Evolutionary conservation across 345 rosid species (phyloP), one percentile per base, ranked within the genome.

Genomic region (Euphorbia pulcherrima): DNA sequence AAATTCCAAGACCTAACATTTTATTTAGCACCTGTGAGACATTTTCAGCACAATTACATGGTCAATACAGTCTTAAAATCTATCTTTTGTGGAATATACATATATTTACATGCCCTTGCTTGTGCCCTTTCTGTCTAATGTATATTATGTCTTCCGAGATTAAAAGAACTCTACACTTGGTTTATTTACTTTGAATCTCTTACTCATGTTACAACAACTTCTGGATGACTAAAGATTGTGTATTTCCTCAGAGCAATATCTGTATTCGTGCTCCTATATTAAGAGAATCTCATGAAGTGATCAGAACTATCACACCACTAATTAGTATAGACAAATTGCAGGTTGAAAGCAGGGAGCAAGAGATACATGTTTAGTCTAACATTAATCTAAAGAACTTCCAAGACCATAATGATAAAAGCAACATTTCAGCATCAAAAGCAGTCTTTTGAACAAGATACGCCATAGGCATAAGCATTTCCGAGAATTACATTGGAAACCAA

Each of bases 401-500:
- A 17, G 53, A 27, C 40, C 39, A 40, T 27, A 30, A 63, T 37
- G 48, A 26, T 51, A 44, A 7, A 20, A 41, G 17, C 46, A 27
- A 14, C 10, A 62, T 24, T 40, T 27, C 33, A 62, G 54, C 55
- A 28, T 47, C 24, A 55, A n/a, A 24, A 23, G 50, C 28, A 65
- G 27, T 59, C 21, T 37, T 24, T 3, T 18, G 21, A 50, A 35
- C 55, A 3, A 35, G 48, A 39, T 21, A 61, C n/a, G n/a, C 26
- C 48, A 58, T 16, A 40, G 62, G 71, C 27, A 39, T 52, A 62
- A 57, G 50, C 20, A 51, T 35, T 12, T 66, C 39, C 69, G 74
- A 68, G 4, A 37, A 70, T 82, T 90, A 92, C 99, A 78, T 77
- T 63, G 99, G 86, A 70, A 92, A 88, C 99, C 98, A 95, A 81